These are phyloP conservation scores for Phytophthora palmivora DNA, from an alignment of 352 stramenopile species.

Conservation along the genomic window DNA sequence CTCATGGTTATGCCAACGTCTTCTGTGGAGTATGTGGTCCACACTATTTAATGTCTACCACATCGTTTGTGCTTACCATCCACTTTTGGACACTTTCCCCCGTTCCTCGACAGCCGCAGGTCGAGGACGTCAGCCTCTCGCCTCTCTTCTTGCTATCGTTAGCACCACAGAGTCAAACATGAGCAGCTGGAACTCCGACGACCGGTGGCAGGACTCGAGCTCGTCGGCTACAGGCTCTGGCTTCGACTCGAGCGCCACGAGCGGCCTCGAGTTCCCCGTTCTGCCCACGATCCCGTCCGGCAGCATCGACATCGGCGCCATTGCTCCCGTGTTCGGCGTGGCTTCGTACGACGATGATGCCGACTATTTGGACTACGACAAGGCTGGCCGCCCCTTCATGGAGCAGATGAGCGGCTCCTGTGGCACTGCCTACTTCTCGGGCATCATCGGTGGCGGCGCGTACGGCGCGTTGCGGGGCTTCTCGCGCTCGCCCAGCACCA, in stretches of 20 bases:
- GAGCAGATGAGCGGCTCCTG: slow-evolving; percentile 85
- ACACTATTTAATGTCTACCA: slow-evolving; percentile 12
- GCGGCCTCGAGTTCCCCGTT: slow-evolving; percentile 74
- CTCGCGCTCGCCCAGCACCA: slow-evolving; percentile 74
- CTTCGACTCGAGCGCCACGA: slow-evolving; percentile 53
- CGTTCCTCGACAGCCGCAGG: no score
- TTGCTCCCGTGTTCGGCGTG: slow-evolving; percentile 89
- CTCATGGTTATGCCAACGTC: slow-evolving; percentile 5
- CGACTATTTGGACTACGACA: slow-evolving; percentile 90
- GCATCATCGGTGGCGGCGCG: slow-evolving; percentile 80
- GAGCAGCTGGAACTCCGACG: slow-evolving; percentile 72
- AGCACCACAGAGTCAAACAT: slow-evolving; percentile 19
- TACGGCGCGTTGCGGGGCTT: slow-evolving; percentile 78
- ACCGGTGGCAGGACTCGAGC: slow-evolving; percentile 78
- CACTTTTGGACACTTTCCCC: no score
- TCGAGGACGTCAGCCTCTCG: no score
- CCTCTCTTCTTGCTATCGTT: neutral
- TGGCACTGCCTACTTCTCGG: slow-evolving; percentile 85
- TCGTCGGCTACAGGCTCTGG: slow-evolving; percentile 40
- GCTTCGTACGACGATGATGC: slow-evolving; percentile 79
- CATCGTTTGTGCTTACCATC: neutral
- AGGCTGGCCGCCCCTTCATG: slow-evolving; percentile 83
- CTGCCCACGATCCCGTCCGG: slow-evolving; percentile 77
- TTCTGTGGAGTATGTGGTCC: neutral
- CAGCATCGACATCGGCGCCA: slow-evolving; percentile 81